A percentile compares a stretch with the other conserved stretches of the same genome.
Conservation (phyloP, 768 basidiomycete species). For the Leccinum olivaceopallidum region DNA sequence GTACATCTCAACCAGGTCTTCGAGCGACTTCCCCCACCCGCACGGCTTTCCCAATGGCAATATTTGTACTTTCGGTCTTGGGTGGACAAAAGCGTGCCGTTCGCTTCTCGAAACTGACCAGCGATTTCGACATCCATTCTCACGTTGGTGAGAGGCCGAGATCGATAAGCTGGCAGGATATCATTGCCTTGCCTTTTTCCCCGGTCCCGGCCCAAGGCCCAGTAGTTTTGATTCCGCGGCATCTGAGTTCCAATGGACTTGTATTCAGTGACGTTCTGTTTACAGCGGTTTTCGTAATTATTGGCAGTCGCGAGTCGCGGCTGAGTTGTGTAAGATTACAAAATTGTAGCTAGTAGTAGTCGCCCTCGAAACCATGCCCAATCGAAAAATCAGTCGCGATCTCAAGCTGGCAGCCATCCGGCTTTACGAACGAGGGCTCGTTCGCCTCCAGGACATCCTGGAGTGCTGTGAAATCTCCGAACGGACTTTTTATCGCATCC, state of each 20-base stretch:
- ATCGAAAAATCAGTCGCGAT: too few relatives aligned
- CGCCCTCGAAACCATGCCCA: too few relatives aligned
- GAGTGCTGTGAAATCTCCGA: too few relatives aligned
- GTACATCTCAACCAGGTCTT: background rate
- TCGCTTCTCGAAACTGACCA: background rate
- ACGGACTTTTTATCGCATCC: too few relatives aligned
- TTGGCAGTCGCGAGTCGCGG: too few relatives aligned
- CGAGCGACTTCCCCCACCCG: background rate
- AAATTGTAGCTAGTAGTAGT: too few relatives aligned
- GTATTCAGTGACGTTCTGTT: background rate
- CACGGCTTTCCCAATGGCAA: background rate
- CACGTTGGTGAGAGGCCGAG: background rate
- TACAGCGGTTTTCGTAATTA: too few relatives aligned
- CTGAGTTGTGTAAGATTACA: too few relatives aligned
- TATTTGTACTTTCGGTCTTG: background rate
- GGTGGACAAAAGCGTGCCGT: background rate
- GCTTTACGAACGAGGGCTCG: too few relatives aligned
- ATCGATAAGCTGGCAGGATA: background rate
- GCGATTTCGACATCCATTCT: background rate
- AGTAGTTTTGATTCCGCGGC: background rate
- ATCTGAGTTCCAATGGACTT: background rate
- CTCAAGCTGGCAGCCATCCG: too few relatives aligned
- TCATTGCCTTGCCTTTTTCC: too few relatives aligned
- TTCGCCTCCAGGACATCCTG: too few relatives aligned
- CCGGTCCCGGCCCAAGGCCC: background rate